These are phyloP conservation scores for Monosporascus sp. DNA, from an alignment of 2,329 filamentous ascomycete species.

Conservation along the genomic window DNA sequence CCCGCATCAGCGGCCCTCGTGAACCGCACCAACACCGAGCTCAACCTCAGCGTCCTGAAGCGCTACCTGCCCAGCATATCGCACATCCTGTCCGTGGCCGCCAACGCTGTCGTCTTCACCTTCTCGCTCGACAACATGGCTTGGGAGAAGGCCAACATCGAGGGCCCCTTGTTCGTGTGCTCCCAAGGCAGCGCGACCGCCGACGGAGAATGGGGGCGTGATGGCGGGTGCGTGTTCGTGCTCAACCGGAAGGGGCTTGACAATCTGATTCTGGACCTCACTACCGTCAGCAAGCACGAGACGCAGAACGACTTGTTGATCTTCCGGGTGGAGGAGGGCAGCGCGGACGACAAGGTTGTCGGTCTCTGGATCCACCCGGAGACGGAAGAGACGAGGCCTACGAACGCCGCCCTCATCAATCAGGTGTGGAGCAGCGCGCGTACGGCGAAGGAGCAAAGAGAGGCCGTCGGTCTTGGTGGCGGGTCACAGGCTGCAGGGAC, in stretches of 20 bases:
- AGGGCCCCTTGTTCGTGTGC: constrained; percentile 88
- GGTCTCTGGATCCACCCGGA: constrained; percentile 24
- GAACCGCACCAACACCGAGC: constrained; percentile 70
- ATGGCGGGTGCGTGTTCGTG: constrained; percentile 56
- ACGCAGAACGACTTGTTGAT: constrained; percentile 52
- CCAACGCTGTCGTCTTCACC: constrained; percentile 80
- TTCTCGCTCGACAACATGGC: constrained; percentile 55
- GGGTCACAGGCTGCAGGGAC: constrained; percentile 1
- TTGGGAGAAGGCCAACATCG: constrained; percentile 83
- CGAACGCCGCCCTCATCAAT: constrained; percentile 19
- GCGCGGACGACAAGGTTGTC: constrained; percentile 13
- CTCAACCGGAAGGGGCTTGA: constrained; percentile 67
- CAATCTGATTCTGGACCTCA: constrained; percentile 65
- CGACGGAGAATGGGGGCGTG: constrained; percentile 28
- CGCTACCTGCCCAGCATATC: constrained; percentile 73
- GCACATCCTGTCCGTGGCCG: constrained; percentile 72
- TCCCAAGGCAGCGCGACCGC: constrained; percentile 41
- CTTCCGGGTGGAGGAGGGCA: constrained; percentile 32
- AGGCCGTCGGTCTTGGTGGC: constrained; percentile 4
- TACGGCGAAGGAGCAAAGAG: constrained; percentile 9
- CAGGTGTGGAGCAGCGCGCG: constrained; percentile 23
- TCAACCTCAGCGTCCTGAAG: constrained; percentile 80
- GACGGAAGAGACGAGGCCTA: constrained; percentile 17
- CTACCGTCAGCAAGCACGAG: constrained; percentile 58
- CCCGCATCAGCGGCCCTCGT: constrained; percentile 46